A percentile compares a stretch with the other conserved stretches of the same genome.
phyloP scores from a whole-genome alignment of 2,329 filamentous ascomycete species.

The Fusarium nematophilum region DNA sequence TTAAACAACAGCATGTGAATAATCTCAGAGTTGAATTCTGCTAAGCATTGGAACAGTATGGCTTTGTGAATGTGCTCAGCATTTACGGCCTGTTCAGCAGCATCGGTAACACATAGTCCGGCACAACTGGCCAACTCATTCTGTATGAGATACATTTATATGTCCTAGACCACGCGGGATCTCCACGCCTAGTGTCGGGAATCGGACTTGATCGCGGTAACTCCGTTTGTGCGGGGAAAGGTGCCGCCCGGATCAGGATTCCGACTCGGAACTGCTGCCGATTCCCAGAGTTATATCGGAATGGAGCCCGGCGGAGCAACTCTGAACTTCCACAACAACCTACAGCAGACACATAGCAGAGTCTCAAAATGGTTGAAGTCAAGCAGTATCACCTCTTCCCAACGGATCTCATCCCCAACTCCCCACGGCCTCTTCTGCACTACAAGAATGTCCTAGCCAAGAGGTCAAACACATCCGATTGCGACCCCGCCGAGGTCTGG shows the following conservation, averaged over 20 bases:
- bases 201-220: too few relatives aligned
- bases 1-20: too few relatives aligned
- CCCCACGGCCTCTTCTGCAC: constrained; percentile 63
- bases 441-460: constrained; percentile 49
- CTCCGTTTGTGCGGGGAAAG: constrained; percentile 1
- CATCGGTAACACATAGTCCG: too few relatives aligned
- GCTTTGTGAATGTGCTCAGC: too few relatives aligned
- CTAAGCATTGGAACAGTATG: too few relatives aligned
- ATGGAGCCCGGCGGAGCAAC: background rate
- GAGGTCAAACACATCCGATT: background rate
- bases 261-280: constrained; percentile 26
- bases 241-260: background rate
- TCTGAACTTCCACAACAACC: background rate
- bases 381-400: constrained; percentile 55
- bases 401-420: constrained; percentile 62
- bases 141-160: too few relatives aligned
- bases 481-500: constrained; percentile 53
- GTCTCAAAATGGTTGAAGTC: constrained; percentile 38
- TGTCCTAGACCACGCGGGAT: too few relatives aligned
- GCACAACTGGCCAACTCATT: too few relatives aligned
- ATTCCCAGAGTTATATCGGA: background rate
- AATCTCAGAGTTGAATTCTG: too few relatives aligned
- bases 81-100: too few relatives aligned
- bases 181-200: too few relatives aligned
- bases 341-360: fast-evolving